These are phyloP conservation scores for Wickerhamiella galacta DNA, from an alignment of 805 yeast genomes.

Conservation along the genomic window DNA sequence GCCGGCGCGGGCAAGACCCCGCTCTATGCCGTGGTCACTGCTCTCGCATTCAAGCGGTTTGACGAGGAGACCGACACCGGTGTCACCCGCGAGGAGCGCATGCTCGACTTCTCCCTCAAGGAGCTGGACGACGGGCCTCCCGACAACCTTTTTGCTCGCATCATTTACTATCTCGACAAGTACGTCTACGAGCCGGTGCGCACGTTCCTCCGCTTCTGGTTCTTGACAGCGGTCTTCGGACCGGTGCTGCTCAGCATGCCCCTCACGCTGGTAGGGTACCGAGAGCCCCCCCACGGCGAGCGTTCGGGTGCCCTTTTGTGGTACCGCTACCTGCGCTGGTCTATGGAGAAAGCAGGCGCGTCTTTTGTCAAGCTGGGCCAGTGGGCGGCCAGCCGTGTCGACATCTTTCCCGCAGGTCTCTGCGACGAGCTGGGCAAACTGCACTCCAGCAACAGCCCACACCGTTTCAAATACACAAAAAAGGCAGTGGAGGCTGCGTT, in stretches of 20 bases:
- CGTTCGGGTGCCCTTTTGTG: slow-evolving; percentile 52
- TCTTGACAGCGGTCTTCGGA: slow-evolving; percentile 45
- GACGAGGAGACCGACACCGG: slow-evolving; percentile 8
- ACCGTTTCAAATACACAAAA: slow-evolving; percentile 45
- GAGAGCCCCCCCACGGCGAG: slow-evolving; percentile 23
- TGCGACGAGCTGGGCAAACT: slow-evolving; percentile 61
- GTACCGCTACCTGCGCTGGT: slow-evolving; percentile 46
- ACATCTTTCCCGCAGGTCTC: slow-evolving; percentile 64
- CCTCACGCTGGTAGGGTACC: slow-evolving; percentile 32
- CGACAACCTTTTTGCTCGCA: slow-evolving; percentile 2
- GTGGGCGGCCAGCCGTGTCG: slow-evolving; percentile 98
- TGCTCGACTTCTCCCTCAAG: slow-evolving; percentile 9
- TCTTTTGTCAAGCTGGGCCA: slow-evolving; percentile 71
- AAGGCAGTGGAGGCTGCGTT: slow-evolving; percentile 43
- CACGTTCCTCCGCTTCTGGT: slow-evolving; percentile 52
- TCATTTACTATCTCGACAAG: slow-evolving; percentile 6
- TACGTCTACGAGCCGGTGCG: slow-evolving; percentile 50
- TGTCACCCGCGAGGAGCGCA: slow-evolving; percentile 10
- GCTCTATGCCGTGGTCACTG: slow-evolving; percentile 1
- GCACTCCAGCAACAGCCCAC: slow-evolving; percentile 73
- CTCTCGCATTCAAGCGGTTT: slow-evolving; percentile 4
- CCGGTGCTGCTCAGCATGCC: slow-evolving; percentile 62
- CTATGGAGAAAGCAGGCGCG: slow-evolving; percentile 80
- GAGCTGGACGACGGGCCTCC: slow-evolving; percentile 6
- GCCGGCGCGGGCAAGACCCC: too few species aligned